Base-by-base conservation (phyloP, 176 grass and related monocot genomes). In the Bonia amplexicaulis region DNA sequence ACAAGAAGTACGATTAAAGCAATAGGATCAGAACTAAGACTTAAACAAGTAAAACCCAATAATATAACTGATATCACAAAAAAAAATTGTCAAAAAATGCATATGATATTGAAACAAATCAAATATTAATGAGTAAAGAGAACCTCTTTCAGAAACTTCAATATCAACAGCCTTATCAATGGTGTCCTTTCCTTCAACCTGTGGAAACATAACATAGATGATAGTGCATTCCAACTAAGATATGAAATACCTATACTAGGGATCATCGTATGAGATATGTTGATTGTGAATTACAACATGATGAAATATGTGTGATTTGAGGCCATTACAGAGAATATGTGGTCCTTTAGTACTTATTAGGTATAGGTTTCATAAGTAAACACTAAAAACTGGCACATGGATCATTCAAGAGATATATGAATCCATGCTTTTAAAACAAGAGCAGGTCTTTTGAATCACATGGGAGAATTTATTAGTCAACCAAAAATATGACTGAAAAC, bases 131-230 rank as follows among this genome's bases (percentile, higher is more conserved):
- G 3, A 68, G 19, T 76, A 59, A 81, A 76, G 12, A 63, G 19
- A 82, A 88, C 88, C 91, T 93, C 46, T 69, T 41, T 86, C 68
- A 71, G 78, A 88, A 88, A 76, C 53, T 79, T 69, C 42, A 59
- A 17, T 27, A 41, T 45, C 57, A 37, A 37, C 63, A 76, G 70
- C 35, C 45, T 70, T 60, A 74, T 60, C 68, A 69, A 23, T 11
- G 7, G 14, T 66, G 78, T 27, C 45, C 26, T 82, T 88, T 68
- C 41, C 63, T 76, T 83, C 75, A 90, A 71, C 89, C 86, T 93
- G 85, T 62, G 84, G 51, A 85, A 80, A 60, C 13, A 48, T 58
- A 84, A 33, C 10, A 76, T 20, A 87, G 16, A 81, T 75, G 73
- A 71, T 25, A 73, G 41, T 47, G 62, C 66, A 72, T 48, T 67